Percentiles rank a stretch among this genome's conserved stretches.
These are phyloP conservation scores for Rhodotorula toruloides DNA, from an alignment of 768 basidiomycete species.

Conservation along the genomic window DNA sequence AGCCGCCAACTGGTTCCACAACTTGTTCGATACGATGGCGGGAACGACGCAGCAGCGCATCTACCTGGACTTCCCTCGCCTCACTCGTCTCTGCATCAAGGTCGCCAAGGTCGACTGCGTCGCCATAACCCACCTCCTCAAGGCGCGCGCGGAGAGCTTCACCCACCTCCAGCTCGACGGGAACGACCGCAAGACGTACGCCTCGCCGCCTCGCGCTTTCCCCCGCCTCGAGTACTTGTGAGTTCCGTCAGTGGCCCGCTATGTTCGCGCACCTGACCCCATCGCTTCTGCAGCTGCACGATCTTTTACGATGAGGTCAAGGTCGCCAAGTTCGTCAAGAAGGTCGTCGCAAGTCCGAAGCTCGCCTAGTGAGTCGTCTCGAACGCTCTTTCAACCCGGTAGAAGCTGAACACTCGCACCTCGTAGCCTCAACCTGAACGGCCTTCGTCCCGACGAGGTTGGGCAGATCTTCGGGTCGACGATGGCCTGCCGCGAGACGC, in stretches of 20 bases:
- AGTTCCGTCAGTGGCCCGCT: not conserved
- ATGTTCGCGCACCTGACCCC: no score
- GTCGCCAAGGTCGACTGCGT: not conserved
- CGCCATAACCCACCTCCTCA: not conserved
- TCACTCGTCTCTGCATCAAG: not conserved
- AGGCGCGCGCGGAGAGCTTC: not conserved
- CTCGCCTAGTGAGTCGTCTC: not conserved
- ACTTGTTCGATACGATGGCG: not conserved
- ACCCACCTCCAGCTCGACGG: not conserved
- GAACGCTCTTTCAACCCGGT: not conserved
- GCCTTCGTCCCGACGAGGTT: no score
- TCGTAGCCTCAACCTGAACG: no score
- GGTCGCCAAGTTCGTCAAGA: not conserved
- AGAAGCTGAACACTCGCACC: no score
- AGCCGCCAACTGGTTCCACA: not conserved
- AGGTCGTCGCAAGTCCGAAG: not conserved
- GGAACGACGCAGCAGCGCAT: not conserved
- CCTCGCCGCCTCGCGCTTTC: not conserved
- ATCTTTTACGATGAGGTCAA: not conserved
- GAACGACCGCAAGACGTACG: not conserved
- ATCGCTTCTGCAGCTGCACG: no score
- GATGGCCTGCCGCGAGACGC: no score
- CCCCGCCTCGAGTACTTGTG: not conserved
- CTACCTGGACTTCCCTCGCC: not conserved
- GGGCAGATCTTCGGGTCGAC: no score